These are phyloP conservation scores for Pisolithus microcarpus DNA, from an alignment of 768 basidiomycete species.

Conservation along the genomic window DNA sequence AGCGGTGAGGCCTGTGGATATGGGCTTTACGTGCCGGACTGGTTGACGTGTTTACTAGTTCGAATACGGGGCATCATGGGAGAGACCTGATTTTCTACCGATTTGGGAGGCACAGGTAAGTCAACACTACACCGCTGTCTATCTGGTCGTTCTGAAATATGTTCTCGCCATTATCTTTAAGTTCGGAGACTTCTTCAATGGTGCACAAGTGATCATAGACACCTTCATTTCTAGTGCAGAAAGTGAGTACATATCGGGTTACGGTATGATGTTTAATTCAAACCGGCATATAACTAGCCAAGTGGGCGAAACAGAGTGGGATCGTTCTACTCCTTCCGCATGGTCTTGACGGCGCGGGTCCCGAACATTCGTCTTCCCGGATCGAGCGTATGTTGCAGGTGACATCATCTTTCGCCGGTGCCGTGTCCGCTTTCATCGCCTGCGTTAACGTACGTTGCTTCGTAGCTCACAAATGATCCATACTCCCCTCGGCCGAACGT, in stretches of 20 bases:
- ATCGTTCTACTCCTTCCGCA: slow-evolving; percentile 83
- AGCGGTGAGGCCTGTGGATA: slow-evolving; percentile 45
- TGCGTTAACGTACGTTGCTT: background rate
- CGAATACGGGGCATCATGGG: slow-evolving; percentile 89
- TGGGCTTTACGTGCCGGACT: background rate
- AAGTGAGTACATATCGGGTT: slow-evolving; percentile 41
- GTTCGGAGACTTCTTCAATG: slow-evolving; percentile 94
- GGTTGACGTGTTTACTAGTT: slow-evolving; percentile 42
- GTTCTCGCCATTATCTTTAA: slow-evolving; percentile 15
- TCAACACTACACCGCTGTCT: background rate
- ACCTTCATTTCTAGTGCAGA: slow-evolving; percentile 82
- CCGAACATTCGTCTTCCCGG: slow-evolving; percentile 86
- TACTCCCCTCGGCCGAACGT: slow-evolving; percentile 25
- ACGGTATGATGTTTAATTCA: background rate
- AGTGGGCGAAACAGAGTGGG: slow-evolving; percentile 91
- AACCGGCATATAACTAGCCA: slow-evolving; percentile 42
- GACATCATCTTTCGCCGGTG: background rate
- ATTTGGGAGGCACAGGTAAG: slow-evolving; percentile 89
- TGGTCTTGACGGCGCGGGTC: slow-evolving; percentile 87
- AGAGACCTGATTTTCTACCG: slow-evolving; percentile 68
- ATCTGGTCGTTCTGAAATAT: background rate
- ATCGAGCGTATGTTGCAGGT: slow-evolving; percentile 91
- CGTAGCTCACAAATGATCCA: slow-evolving; percentile 71
- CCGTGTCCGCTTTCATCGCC: background rate
- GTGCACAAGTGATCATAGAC: slow-evolving; percentile 82